Percentiles rank a stretch among this genome's conserved stretches.
Evolutionary conservation across 2,329 filamentous ascomycete genomes (phyloP).

Genomic region (Cladosporium sphaerospermum): DNA sequence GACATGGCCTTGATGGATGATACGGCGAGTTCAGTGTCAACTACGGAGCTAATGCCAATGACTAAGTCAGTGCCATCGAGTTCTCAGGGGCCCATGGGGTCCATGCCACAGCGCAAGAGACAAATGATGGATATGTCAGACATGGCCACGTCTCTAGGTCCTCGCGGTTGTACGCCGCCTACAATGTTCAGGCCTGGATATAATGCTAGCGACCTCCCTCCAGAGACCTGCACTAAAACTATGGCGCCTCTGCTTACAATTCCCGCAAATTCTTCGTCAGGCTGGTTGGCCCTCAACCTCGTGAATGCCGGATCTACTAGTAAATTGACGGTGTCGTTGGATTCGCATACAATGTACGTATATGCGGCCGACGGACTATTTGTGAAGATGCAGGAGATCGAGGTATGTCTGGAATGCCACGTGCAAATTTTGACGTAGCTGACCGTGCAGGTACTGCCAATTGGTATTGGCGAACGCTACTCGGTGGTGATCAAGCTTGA

Average conservation of each 20-base stretch:
- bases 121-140: too few relatives aligned
- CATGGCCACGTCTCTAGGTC: neutral
- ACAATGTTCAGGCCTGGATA: neutral
- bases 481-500: slow-evolving; percentile 16
- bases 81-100: too few relatives aligned
- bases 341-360: slow-evolving; percentile 14
- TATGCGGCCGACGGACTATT: slow-evolving; percentile 19
- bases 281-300: neutral
- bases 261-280: neutral
- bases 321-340: neutral
- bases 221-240: neutral
- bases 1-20: too few relatives aligned
- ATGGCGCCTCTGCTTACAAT: neutral
- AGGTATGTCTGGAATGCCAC: slow-evolving; percentile 9
- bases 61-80: too few relatives aligned
- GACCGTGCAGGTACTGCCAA: neutral
- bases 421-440: neutral
- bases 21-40: too few relatives aligned
- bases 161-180: neutral
- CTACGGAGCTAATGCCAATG: too few relatives aligned
- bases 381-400: slow-evolving; percentile 15
- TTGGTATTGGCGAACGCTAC: slow-evolving; percentile 15
- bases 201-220: neutral
- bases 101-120: too few relatives aligned
- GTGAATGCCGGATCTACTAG: neutral